Evolutionary conservation across 2,329 filamentous ascomycete species (phyloP).

Genomic region (Juglanconis sp.): DNA sequence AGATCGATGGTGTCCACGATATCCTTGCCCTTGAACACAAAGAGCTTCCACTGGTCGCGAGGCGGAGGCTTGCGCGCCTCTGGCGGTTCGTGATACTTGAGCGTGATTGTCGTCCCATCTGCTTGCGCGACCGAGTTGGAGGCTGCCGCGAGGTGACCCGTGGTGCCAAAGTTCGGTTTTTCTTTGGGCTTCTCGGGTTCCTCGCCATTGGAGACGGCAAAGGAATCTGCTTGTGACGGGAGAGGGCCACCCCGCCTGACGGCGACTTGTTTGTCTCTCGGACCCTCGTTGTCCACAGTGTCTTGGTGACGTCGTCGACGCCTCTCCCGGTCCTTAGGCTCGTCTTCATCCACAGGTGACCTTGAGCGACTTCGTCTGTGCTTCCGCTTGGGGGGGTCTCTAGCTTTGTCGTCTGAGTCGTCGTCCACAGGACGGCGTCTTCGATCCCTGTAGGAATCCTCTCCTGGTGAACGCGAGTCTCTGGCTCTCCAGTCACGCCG

Average conservation of each 20-base stretch:
- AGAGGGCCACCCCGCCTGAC: conserved; percentile 44
- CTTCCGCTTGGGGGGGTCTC: not conserved
- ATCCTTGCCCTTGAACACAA: conserved; percentile 83
- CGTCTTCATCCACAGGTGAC: not conserved
- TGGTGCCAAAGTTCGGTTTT: conserved; percentile 80
- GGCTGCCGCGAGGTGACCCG: conserved; percentile 80
- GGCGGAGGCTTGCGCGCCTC: conserved; percentile 85
- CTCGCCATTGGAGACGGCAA: conserved; percentile 52
- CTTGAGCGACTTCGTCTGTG: not conserved
- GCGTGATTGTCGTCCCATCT: conserved; percentile 69
- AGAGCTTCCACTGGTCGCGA: conserved; percentile 81
- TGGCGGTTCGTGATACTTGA: conserved; percentile 94
- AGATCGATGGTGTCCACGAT: conserved; percentile 81
- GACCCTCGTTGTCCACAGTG: not conserved
- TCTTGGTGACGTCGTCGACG: not conserved
- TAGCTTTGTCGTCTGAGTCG: not conserved
- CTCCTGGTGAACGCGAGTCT: conserved; percentile 5
- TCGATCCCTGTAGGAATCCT: conserved; percentile 3
- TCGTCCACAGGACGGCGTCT: not conserved
- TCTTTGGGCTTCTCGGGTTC: conserved; percentile 65
- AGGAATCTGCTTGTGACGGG: conserved; percentile 58
- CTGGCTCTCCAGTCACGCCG: not conserved
- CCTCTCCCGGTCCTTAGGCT: not conserved
- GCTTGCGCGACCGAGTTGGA: conserved; percentile 74
- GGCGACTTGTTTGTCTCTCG: conserved; percentile 2